These are phyloP conservation scores for Coffea humblotiana DNA, from an alignment of 305 asterid genomes.

Conservation along the genomic window DNA sequence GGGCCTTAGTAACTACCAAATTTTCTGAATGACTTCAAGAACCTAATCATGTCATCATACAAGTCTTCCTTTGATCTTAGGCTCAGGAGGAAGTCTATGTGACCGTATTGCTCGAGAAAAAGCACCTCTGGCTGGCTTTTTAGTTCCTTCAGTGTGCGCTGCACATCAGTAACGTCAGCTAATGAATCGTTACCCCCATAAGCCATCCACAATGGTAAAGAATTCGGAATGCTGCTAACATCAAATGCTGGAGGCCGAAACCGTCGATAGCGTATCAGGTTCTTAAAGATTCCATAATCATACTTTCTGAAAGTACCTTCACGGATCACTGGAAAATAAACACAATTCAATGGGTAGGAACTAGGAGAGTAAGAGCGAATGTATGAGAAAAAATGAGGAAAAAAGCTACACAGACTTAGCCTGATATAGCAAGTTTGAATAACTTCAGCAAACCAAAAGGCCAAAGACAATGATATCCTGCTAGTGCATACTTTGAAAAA, in stretches of 20 bases:
- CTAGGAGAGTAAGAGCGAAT: neutral
- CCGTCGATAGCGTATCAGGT: conserved; percentile 54
- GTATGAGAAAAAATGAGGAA: neutral
- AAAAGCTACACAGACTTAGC: neutral
- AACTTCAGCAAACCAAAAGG: neutral
- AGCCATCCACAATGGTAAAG: conserved; percentile 86
- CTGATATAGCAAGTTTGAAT: neutral
- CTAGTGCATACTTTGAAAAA: conserved; percentile 77
- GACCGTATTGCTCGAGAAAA: conserved; percentile 83
- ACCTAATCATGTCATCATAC: conserved; percentile 63
- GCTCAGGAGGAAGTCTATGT: conserved; percentile 82
- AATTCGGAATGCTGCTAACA: conserved; percentile 62
- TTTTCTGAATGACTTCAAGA: conserved; percentile 52
- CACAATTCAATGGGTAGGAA: conserved; percentile 8
- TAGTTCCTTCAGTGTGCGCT: conserved; percentile 60
- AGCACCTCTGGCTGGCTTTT: conserved; percentile 59
- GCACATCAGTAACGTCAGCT: conserved; percentile 74
- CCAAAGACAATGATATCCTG: neutral
- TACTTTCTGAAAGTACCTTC: conserved; percentile 81
- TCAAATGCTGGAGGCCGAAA: conserved; percentile 70
- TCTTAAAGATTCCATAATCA: conserved; percentile 78
- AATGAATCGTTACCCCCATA: conserved; percentile 89
- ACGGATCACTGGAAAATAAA: conserved; percentile 72
- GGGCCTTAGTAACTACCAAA: conserved; percentile 29
- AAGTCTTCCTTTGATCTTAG: conserved; percentile 64